Percentiles rank a stretch among this genome's conserved stretches.
Conservation (phyloP, 441 rosid genomes). For the Pelargonium fulgidum region DNA sequence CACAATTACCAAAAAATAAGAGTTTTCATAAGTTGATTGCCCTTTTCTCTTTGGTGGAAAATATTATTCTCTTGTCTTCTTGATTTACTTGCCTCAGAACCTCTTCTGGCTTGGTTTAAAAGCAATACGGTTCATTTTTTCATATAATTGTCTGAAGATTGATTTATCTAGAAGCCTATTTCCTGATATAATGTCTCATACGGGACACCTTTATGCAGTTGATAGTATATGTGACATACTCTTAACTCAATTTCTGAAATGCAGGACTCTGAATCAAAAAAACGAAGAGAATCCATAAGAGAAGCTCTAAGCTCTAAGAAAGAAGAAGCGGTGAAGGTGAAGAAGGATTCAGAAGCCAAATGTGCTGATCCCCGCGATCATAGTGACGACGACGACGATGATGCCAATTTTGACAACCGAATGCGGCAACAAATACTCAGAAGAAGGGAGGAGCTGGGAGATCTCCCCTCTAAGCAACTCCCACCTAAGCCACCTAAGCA, state of each 20-base stretch:
- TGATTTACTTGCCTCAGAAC: not conserved
- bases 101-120: not conserved
- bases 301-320: slow-evolving; percentile 67
- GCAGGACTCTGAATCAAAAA: slow-evolving; percentile 52
- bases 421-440: slow-evolving; percentile 73
- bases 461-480: slow-evolving; percentile 31
- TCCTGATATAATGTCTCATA: slow-evolving; percentile 3
- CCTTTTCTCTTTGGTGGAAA: not conserved
- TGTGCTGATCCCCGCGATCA: slow-evolving; percentile 30
- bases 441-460: slow-evolving; percentile 57
- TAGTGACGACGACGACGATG: slow-evolving; percentile 44
- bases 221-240: slow-evolving; percentile 13
- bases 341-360: slow-evolving; percentile 38
- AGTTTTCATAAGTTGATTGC: not conserved
- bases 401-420: slow-evolving; percentile 67
- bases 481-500: slow-evolving; percentile 22
- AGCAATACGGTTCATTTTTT: not conserved
- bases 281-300: slow-evolving; percentile 56
- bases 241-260: slow-evolving; percentile 21
- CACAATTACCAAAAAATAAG: not conserved
- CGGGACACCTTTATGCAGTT: slow-evolving; percentile 13
- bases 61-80: not conserved
- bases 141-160: slow-evolving; percentile 6
- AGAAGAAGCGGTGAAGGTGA: slow-evolving; percentile 27
- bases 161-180: slow-evolving; percentile 4